Conservation (phyloP, 208 protist genomes). For the Acanthamoeba divionensis region DNA sequence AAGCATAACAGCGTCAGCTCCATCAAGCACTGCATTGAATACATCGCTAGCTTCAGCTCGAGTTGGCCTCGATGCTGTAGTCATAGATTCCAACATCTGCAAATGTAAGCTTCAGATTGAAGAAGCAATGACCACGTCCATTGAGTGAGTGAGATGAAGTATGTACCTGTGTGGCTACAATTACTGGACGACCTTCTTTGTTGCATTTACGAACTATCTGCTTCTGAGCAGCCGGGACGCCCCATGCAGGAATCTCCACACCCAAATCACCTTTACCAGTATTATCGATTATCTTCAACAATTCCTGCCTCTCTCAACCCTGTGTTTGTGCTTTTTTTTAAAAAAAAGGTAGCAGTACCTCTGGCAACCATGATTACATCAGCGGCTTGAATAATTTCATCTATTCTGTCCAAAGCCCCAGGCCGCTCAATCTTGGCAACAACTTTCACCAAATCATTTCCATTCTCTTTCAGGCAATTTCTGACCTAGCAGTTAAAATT, state of each 20-base stretch:
- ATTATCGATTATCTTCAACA: too few relatives aligned
- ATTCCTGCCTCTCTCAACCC: too few relatives aligned
- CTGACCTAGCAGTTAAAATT: not conserved
- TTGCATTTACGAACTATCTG: slow-evolving; percentile 95
- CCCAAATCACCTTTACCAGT: slow-evolving; percentile 94
- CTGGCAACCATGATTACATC: slow-evolving; percentile 99
- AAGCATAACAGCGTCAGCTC: slow-evolving; percentile 98
- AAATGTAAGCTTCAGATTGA: too few relatives aligned
- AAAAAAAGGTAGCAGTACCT: slow-evolving; percentile 65
- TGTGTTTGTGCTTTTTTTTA: too few relatives aligned
- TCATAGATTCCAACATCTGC: slow-evolving; percentile 97
- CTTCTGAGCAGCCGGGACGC: slow-evolving; percentile 97
- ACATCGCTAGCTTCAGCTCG: slow-evolving; percentile 95
- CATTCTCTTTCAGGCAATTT: not conserved
- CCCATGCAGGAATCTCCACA: slow-evolving; percentile 97
- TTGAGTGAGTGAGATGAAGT: not conserved
- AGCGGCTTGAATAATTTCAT: slow-evolving; percentile 92
- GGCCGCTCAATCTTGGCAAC: slow-evolving; percentile 99
- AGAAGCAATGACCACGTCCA: not conserved
- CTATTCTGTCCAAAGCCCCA: slow-evolving; percentile 94
- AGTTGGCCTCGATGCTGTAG: slow-evolving; percentile 94
- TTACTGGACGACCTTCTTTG: slow-evolving; percentile 91
- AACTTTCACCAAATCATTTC: slow-evolving; percentile 88
- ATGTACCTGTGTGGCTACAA: slow-evolving; percentile 91
- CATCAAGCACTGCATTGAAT: slow-evolving; percentile 97